Evolutionary conservation across 768 basidiomycete genomes (phyloP), one percentile per base, ranked within the genome.

Genomic region (Lactarius pseudohatsudake): DNA sequence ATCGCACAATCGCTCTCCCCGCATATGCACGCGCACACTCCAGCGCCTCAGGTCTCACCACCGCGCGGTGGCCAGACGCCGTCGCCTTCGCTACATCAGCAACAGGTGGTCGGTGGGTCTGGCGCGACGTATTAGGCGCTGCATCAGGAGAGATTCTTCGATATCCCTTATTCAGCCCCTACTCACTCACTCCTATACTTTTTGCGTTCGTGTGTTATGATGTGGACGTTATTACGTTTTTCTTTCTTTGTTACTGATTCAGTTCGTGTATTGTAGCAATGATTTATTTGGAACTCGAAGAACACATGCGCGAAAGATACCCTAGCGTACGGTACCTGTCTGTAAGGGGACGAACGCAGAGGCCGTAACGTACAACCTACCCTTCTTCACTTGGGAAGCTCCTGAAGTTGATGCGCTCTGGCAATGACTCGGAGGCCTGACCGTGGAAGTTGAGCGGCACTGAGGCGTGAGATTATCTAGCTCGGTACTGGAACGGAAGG

Each of bases 61-160:
- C 69, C 75, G 16, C 70, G 75, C 15, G 62, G 72, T 36, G 74
- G 72, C 20, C 75, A 76, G 61, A 69, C 75, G 40, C 72, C 73
- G 26, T 76, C 76, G 55, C 76, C 76, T 40, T 77, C 76, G 58
- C 32, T 77, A 56, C 76, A 77, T 71, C 70, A 76, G 50, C 73
- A 75, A 32, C 75, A 76, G 57, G 69, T 73, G 30, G 75, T 77
- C 4, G 73, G 75, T 16, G 69, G 73, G 41, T 75, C 76, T 10
- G 66, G 66, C 16, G 66, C 66, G 22, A 67, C 66, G 32, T 67
- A 67, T 38, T 67, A 67, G 58, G 58, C 41, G 13, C 36, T 58
- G 18, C 10, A 26, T n/a, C 13, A 45, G 50, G 57, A 45, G 62
- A 47, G 28, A 22, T 28, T 30, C 57, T 26, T 26, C 58, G 32